Evolutionary conservation across 345 rosid species (phyloP).

Genomic region (Linum tenue): DNA sequence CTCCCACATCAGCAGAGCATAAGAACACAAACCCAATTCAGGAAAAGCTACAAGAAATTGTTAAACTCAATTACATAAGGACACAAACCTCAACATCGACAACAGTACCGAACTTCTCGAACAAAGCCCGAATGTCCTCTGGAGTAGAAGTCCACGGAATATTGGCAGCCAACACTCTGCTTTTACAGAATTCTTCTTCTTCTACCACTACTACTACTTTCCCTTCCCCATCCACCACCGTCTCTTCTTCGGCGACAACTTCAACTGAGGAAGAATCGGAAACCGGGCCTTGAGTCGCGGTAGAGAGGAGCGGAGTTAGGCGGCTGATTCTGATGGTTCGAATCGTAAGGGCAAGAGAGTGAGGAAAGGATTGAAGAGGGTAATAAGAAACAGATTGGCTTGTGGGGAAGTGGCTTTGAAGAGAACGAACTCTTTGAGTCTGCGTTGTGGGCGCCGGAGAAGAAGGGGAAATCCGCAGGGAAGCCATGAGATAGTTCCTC

Average conservation of each 20-base stretch:
- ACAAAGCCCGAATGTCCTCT: constrained; percentile 73
- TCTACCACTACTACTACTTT: constrained; percentile 3
- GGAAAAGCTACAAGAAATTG: not conserved
- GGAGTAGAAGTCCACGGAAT: constrained; percentile 65
- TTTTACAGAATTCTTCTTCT: constrained; percentile 39
- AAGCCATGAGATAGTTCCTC: not conserved
- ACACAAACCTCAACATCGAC: constrained; percentile 57
- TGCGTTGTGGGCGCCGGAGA: not conserved
- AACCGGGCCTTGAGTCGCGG: constrained; percentile 34
- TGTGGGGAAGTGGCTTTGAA: constrained; percentile 15
- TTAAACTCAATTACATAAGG: not conserved
- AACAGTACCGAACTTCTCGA: constrained; percentile 58
- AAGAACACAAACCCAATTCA: constrained; percentile 12
- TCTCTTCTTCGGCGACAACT: constrained; percentile 8
- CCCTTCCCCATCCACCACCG: not conserved
- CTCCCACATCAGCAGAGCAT: too few relatives aligned
- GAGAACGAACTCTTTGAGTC: not conserved
- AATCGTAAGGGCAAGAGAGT: constrained; percentile 6
- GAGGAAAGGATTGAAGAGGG: constrained; percentile 5
- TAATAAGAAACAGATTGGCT: constrained; percentile 15
- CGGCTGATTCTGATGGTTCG: constrained; percentile 19
- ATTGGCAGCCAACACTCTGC: constrained; percentile 63
- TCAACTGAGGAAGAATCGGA: constrained; percentile 9
- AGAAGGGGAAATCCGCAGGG: not conserved
- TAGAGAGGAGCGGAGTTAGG: constrained; percentile 28